Percentiles rank a stretch among this genome's conserved stretches.
Conservation (phyloP, 129 eudicot genomes). For the Chrysanthemum seticuspe region DNA sequence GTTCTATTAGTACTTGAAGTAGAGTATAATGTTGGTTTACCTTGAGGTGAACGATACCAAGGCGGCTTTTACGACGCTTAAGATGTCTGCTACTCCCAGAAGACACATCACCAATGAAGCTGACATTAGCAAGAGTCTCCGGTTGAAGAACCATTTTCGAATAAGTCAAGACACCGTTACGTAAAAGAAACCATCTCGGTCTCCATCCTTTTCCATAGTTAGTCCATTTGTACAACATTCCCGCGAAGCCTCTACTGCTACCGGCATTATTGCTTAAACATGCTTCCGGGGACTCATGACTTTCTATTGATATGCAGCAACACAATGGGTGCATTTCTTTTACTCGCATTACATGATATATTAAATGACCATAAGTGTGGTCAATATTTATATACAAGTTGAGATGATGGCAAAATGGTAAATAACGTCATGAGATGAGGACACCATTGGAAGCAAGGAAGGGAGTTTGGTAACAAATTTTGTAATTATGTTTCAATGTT, state of each 20-base stretch:
- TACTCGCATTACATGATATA: conserved; percentile 6
- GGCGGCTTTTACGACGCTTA: conserved; percentile 16
- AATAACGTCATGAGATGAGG: not conserved
- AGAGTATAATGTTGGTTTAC: conserved; percentile 11
- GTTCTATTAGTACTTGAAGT: too few relatives aligned
- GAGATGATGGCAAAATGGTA: conserved; percentile 3
- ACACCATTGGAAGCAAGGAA: not conserved
- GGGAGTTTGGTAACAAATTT: not conserved
- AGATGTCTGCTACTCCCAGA: conserved; percentile 10
- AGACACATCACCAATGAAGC: conserved; percentile 57
- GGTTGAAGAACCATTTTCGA: conserved; percentile 49
- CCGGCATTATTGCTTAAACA: not conserved
- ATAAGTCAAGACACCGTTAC: conserved; percentile 67
- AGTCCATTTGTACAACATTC: conserved; percentile 76
- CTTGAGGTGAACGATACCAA: conserved; percentile 37
- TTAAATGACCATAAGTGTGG: not conserved
- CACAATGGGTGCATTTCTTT: conserved; percentile 78
- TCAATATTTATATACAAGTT: not conserved
- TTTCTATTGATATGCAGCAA: conserved; percentile 67
- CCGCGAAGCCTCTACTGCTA: conserved; percentile 49
- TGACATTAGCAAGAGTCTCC: conserved; percentile 40
- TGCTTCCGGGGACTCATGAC: conserved; percentile 38
- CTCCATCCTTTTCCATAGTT: conserved; percentile 91
- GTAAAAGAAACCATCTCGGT: conserved; percentile 72
- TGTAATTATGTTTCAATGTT: not conserved